Evolutionary conservation across 2,329 filamentous ascomycete species (phyloP).

Genomic region (Talaromyces amestolkiae): DNA sequence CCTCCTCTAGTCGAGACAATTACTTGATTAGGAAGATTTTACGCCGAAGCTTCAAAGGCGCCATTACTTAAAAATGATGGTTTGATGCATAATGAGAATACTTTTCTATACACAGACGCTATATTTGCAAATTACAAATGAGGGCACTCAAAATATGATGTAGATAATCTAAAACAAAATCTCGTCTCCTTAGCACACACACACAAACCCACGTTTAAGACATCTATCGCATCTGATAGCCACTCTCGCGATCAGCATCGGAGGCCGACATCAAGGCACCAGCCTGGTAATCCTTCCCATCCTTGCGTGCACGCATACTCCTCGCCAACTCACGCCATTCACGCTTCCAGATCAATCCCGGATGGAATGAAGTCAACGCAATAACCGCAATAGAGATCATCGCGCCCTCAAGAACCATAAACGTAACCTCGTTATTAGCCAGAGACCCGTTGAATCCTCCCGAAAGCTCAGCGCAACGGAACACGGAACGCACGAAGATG

Average conservation of each 20-base stretch:
- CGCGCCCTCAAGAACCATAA: conserved; percentile 54
- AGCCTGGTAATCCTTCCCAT: background rate
- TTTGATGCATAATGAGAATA: background rate
- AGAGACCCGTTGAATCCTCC: conserved; percentile 48
- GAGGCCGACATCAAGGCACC: background rate
- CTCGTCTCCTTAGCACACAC: background rate
- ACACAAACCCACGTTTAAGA: background rate
- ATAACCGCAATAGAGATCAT: conserved; percentile 52
- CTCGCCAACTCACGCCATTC: conserved; percentile 12
- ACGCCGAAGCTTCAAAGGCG: background rate
- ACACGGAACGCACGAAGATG: conserved; percentile 51
- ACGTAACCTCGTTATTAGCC: conserved; percentile 51
- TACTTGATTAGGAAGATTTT: background rate
- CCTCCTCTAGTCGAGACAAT: background rate
- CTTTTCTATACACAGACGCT: background rate
- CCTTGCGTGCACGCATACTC: conserved; percentile 1
- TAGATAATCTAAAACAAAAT: background rate
- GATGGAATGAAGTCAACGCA: conserved; percentile 49
- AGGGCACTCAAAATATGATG: background rate
- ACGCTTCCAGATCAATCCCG: conserved; percentile 30
- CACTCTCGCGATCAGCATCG: conserved; percentile 1
- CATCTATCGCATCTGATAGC: conserved; percentile 4
- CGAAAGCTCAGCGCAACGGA: conserved; percentile 51
- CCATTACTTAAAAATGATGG: background rate
- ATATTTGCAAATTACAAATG: background rate